Percentiles rank a stretch among this genome's conserved stretches.
These are phyloP conservation scores for Lagerstroemia speciosa DNA, from an alignment of 345 rosid genomes.

Conservation along the genomic window DNA sequence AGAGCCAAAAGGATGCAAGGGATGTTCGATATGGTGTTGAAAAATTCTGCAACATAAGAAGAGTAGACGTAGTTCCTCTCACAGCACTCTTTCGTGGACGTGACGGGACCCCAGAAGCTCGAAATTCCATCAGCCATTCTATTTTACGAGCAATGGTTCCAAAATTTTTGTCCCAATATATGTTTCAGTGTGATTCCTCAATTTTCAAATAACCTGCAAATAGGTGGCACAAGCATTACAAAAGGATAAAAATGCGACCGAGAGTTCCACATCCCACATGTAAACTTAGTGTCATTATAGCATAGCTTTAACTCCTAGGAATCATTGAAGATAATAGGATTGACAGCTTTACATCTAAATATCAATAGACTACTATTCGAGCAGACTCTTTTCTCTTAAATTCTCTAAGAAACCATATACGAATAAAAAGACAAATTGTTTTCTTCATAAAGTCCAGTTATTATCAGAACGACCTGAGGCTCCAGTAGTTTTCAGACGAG, in stretches of 20 bases:
- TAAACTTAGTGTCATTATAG: background rate
- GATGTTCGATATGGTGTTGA: slow-evolving; percentile 68
- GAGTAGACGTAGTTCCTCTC: slow-evolving; percentile 71
- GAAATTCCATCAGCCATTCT: slow-evolving; percentile 70
- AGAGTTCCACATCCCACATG: background rate
- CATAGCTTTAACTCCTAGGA: background rate
- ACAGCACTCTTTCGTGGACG: slow-evolving; percentile 72
- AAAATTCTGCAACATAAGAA: slow-evolving; percentile 83
- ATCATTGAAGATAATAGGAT: no score
- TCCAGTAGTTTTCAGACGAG: background rate
- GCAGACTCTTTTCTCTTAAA: background rate
- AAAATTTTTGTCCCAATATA: background rate
- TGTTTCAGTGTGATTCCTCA: background rate
- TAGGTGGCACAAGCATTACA: background rate
- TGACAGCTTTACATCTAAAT: no score
- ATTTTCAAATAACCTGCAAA: background rate
- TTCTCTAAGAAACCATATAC: background rate
- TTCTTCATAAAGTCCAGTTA: background rate
- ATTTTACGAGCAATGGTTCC: background rate
- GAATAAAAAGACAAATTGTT: background rate
- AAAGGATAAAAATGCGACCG: background rate
- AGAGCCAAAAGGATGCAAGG: slow-evolving; percentile 77
- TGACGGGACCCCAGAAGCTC: slow-evolving; percentile 94
- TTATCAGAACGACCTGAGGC: background rate
- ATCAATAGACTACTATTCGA: no score